Conservation (phyloP, 1,139 yeast genomes). For the Kodamaea alishanica region DNA sequence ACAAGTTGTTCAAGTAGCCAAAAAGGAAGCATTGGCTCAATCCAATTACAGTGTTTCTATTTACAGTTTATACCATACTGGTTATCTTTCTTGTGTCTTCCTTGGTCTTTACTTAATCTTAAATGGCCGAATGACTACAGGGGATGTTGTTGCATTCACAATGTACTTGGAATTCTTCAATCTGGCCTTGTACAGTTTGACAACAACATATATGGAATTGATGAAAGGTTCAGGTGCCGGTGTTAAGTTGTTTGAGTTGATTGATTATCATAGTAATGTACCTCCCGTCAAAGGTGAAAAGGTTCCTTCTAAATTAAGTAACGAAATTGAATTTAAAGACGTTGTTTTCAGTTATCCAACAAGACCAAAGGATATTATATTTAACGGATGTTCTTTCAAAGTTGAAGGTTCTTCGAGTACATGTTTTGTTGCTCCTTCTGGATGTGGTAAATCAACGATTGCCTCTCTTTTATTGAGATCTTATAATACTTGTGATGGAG, state of each 20-base stretch:
- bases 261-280: slow-evolving; percentile 43
- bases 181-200: slow-evolving; percentile 47
- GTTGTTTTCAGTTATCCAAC: slow-evolving; percentile 84
- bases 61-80: slow-evolving; percentile 43
- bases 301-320: slow-evolving; percentile 40
- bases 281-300: slow-evolving; percentile 41
- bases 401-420: slow-evolving; percentile 73
- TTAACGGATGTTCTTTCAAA: slow-evolving; percentile 58
- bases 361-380: slow-evolving; percentile 69
- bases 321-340: slow-evolving; percentile 62
- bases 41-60: slow-evolving; percentile 46
- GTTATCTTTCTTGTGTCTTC: slow-evolving; percentile 45
- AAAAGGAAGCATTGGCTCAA: slow-evolving; percentile 46
- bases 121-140: slow-evolving; percentile 43
- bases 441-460: slow-evolving; percentile 87
- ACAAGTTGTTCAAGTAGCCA: slow-evolving; percentile 41
- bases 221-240: slow-evolving; percentile 59
- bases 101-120: slow-evolving; percentile 44
- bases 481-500: slow-evolving; percentile 56
- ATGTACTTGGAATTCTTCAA: slow-evolving; percentile 50
- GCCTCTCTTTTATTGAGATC: slow-evolving; percentile 70
- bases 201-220: slow-evolving; percentile 51
- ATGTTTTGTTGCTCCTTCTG: slow-evolving; percentile 89
- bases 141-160: slow-evolving; percentile 47
- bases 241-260: slow-evolving; percentile 43